Evolutionary conservation across 306 rosid genomes (phyloP).

Genomic region (Vigna nakashimae): DNA sequence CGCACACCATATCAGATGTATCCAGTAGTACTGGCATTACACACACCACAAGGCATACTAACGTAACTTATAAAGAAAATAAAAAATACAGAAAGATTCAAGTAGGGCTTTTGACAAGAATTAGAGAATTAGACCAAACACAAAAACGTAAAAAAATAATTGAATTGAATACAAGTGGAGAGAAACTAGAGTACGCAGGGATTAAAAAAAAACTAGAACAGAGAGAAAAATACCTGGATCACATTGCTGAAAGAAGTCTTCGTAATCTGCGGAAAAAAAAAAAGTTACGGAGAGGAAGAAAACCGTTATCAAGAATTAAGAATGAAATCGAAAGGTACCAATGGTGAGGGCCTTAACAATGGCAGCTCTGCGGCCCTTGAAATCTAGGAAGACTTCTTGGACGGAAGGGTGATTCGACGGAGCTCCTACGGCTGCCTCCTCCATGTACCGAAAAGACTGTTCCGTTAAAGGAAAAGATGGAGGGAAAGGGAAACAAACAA

Average conservation of each 20-base stretch:
- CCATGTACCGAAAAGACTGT: constrained; percentile 38
- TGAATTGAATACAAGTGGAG: background rate
- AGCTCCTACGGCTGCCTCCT: constrained; percentile 41
- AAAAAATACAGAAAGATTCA: background rate
- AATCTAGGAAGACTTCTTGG: constrained; percentile 69
- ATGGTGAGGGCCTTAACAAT: constrained; percentile 73
- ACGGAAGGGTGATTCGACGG: constrained; percentile 64
- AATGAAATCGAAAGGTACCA: constrained; percentile 39
- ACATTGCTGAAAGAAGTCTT: constrained; percentile 67
- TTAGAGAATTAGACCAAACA: no score
- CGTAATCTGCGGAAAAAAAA: constrained; percentile 51
- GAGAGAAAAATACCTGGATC: constrained; percentile 56
- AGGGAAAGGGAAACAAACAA: no score
- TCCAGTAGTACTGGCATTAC: background rate
- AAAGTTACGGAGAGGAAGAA: background rate
- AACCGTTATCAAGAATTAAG: no score
- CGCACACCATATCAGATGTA: background rate
- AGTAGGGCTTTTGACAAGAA: no score
- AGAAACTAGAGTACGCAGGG: no score
- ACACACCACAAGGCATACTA: no score
- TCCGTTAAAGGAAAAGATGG: background rate
- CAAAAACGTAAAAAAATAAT: no score
- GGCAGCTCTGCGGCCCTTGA: constrained; percentile 72
- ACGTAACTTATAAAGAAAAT: no score
- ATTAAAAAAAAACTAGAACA: no score